Base-by-base conservation (phyloP, 1,284 basidiomycete genomes). In the Mycena sp. region DNA sequence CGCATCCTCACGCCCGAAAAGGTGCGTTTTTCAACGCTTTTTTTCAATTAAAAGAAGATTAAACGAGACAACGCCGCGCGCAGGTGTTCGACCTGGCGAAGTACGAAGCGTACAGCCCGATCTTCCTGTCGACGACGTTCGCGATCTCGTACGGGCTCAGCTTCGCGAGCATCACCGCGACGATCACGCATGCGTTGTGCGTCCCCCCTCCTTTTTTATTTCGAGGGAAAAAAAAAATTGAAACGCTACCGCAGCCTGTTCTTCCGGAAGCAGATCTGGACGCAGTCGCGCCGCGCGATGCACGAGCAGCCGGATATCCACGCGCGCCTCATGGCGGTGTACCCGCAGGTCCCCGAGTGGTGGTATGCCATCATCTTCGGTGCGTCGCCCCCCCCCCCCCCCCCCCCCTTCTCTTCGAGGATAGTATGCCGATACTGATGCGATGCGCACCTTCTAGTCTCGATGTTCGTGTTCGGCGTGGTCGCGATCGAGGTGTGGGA, bases 181-280 rank as follows among this genome's bases (percentile, higher is more conserved):
- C 91, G 25, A 75, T 94, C 61, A 88, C 89, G 17, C 94, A 96
- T 75, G 90, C 92, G 0, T 81, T 86, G 67, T 68, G 35, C 23
- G 67, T 52, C 16, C 35, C 12, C 44, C n/a, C 9, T 45, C 19
- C 28, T 7, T 11, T 14, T 21, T 30, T 9, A 10, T 3, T 35
- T 11, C 38, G 38, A 11, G 29, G 49, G 57, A n/a, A 58, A n/a
- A n/a, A n/a, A n/a, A n/a, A n/a, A n/a, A n/a, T n/a, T 28, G 9
- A 46, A 6, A 30, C 7, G 23, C 17, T 48, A 28, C n/a, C 0
- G 17, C 49, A 64, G 63, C 64, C 81, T 96, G n/a, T 91, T 91
- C 77, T 92, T 92, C 82, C 90, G 93, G 65, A 89, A 89, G 71
- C 85, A 90, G 69, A 91, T 96, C 62, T 88, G 84, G 80, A 73